Percentiles rank a stretch among this genome's conserved stretches.
Conservation (phyloP, 1,284 basidiomycete species). For the Ganoderma boninense region DNA sequence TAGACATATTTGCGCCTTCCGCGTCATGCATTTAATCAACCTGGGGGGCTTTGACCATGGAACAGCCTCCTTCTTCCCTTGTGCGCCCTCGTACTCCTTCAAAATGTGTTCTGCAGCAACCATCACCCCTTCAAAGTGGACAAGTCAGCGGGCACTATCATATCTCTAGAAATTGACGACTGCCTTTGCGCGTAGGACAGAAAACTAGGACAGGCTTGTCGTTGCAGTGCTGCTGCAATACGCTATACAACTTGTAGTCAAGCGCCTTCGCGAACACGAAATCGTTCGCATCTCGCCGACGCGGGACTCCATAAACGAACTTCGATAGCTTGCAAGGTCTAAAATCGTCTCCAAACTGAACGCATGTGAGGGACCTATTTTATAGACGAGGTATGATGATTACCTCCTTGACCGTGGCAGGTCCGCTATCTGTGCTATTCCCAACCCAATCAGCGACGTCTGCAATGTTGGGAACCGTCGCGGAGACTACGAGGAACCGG, state of each 20-base stretch:
- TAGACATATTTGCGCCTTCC: not conserved
- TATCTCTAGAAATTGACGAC: not conserved
- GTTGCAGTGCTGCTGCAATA: constrained; percentile 74
- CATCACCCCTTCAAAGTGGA: constrained; percentile 59
- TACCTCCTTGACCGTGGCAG: constrained; percentile 82
- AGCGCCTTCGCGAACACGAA: constrained; percentile 80
- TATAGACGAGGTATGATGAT: constrained; percentile 11
- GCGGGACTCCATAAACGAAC: constrained; percentile 70
- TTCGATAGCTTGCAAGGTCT: constrained; percentile 85
- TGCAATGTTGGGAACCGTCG: constrained; percentile 92
- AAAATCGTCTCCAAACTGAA: constrained; percentile 92
- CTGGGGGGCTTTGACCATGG: constrained; percentile 70
- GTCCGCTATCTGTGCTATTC: constrained; percentile 47
- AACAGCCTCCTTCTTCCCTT: constrained; percentile 55
- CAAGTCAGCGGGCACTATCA: not conserved
- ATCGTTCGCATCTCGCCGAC: constrained; percentile 75
- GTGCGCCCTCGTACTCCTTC: constrained; percentile 72
- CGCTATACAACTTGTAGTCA: constrained; percentile 77
- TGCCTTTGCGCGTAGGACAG: constrained; percentile 86
- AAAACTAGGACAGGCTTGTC: constrained; percentile 89
- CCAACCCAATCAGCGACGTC: constrained; percentile 94
- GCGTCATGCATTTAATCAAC: constrained; percentile 42
- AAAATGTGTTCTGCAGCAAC: constrained; percentile 78
- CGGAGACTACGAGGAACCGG: constrained; percentile 90
- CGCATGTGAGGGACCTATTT: not conserved